Evolutionary conservation across 148 eudicot genomes (phyloP), one percentile per base, ranked within the genome.

Genomic region (Silene uniflora): DNA sequence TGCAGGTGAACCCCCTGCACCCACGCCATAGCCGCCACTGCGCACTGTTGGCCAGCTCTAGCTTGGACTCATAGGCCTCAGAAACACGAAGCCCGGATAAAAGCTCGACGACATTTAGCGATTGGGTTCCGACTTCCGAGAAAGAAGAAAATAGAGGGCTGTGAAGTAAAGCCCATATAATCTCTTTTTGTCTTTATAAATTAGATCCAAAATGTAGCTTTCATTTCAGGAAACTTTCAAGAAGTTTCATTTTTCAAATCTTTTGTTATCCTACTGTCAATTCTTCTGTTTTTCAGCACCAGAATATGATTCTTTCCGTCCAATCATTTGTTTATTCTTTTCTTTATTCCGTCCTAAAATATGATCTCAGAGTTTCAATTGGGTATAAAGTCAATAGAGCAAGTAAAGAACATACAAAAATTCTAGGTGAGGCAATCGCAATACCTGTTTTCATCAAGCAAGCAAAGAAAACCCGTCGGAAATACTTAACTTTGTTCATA

Each of bases 381-480:
- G 52, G 59, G 60, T 46, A 24, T 69, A 19, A 44, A 49, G 64
- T 74, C 68, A 78, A 47, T 62, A 61, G 25, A 61, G 19, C 82
- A 84, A 63, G 84, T 67, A 81, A 75, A 75, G 81, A 78, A 84
- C 79, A 80, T 65, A 24, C 63, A 68, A 80, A 65, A 66, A 65
- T 71, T 68, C 54, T 55, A 55, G 39, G 23, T 58, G 49, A 78
- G 78, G 79, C 71, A 73, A 64, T 58, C 73, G 81, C 78, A 77
- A 84, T 80, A 80, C 85, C 77, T 82, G 63, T 82, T 87, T 75
- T 49, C 62, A 76, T 78, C 82, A 52, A 79, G 18, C 86, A 83
- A 77, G 86, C 76, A 73, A 87, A 81, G 81, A 19, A 77, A 79
- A 66, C 62, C 49, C 81, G 66, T 76, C 71, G 58, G 35, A 32